phyloP scores from a whole-genome alignment of 2,329 filamentous ascomycete species.

The Colletotrichum tropicicola region DNA sequence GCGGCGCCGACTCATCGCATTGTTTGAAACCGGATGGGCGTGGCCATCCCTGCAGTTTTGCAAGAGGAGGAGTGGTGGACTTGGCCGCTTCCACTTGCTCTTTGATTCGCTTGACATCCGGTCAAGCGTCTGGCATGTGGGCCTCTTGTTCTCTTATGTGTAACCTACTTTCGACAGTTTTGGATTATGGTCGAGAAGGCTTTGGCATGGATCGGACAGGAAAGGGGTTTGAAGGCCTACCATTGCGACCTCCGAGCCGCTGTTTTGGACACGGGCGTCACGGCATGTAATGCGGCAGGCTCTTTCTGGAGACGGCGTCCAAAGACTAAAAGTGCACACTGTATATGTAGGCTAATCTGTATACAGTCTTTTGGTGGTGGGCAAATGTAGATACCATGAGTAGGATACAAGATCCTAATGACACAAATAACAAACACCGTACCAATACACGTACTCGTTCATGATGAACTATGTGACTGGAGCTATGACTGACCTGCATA shows the following conservation, averaged over 20 bases:
- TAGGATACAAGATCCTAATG: conserved; percentile 23
- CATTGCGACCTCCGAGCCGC: not conserved
- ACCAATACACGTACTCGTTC: too few relatives aligned
- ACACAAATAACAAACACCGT: not conserved
- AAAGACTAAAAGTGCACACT: conserved; percentile 12
- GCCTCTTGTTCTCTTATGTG: not conserved
- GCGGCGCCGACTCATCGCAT: not conserved
- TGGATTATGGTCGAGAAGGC: not conserved
- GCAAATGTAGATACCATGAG: conserved; percentile 21
- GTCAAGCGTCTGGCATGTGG: not conserved
- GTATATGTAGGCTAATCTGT: conserved; percentile 31
- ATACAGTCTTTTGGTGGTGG: conserved; percentile 11
- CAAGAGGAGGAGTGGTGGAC: not conserved
- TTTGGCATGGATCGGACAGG: not conserved
- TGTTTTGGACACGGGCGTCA: not conserved
- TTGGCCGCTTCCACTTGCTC: not conserved
- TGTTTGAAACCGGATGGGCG: not conserved
- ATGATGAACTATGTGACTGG: too few relatives aligned
- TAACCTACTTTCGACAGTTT: conserved; percentile 3
- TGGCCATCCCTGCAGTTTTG: not conserved
- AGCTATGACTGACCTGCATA: too few relatives aligned
- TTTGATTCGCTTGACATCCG: not conserved
- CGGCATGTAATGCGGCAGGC: not conserved
- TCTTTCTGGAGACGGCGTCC: not conserved
- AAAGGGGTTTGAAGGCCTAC: not conserved